Base-by-base conservation (phyloP, 2,329 filamentous ascomycete genomes). In the Pestalotiopsis sp. region DNA sequence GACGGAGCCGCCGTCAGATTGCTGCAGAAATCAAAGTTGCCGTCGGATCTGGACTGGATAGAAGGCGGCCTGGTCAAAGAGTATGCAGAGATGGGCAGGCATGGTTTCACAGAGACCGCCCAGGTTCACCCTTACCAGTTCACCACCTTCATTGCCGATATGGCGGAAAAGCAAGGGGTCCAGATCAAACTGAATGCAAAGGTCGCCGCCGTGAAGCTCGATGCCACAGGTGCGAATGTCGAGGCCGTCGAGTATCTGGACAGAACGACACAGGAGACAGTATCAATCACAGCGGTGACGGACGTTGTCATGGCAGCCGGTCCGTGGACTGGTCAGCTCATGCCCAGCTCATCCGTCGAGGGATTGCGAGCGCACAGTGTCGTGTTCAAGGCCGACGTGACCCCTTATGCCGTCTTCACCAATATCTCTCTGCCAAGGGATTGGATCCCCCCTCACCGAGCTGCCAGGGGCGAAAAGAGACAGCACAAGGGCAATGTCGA, bases 61-160 rank as follows among this genome's bases (percentile, higher is more conserved):
- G 89, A 92, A 66, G 82, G 86, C 1, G 88, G 91, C 4, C 83
- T 90, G 2, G 82, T 97, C 25, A 83, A 84, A 66, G 84, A 85
- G 23, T 98, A 97, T 81, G 89, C 93, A 41, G 90, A 92, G 77
- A 98, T 98, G 94, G 94, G 94, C 27, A 73, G 77, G 1, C 82
- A 83, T 2, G 91, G 89, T 2, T 89, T 90, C 0, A 87, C 86
- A 1, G 93, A 94, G 70, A 98, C 96, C 1, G 93, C 96, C 0
- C 96, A 99, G 81, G 95, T 98, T 2, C 95, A 99, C 76, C 96
- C 96, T 0, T 93, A 91, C 71, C 90, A 94, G 59, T 98, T 99
- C 77, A 98, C 96, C 0, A 95, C 89, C 0, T 86, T 90, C 17
- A 97, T 98, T 80, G 93, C 93, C 4, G 84, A 89, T 57, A 85